Percentiles rank a stretch among this genome's conserved stretches.
These are phyloP conservation scores for Aureobasidium sp. DNA, from an alignment of 2,329 filamentous ascomycete genomes.

Conservation along the genomic window DNA sequence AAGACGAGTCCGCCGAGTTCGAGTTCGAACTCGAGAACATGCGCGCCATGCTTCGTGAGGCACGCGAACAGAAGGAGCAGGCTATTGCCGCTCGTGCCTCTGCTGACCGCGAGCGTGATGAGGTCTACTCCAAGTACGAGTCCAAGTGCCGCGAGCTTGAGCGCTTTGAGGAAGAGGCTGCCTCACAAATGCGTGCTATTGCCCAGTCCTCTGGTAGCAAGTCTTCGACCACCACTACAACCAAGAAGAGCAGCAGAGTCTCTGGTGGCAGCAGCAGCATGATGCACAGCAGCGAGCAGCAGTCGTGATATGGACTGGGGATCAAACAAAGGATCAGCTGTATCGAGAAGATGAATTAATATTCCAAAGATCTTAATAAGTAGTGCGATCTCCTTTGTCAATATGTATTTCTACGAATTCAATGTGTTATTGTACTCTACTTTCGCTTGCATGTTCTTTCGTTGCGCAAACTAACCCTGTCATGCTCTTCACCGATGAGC, in stretches of 20 bases:
- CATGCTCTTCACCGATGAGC: too few species aligned
- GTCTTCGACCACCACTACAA: constrained; percentile 1
- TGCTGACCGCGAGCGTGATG: constrained; percentile 25
- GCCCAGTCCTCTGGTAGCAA: not conserved
- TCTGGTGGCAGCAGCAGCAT: not conserved
- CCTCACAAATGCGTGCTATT: not conserved
- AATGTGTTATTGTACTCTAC: not conserved
- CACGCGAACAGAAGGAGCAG: constrained; percentile 27
- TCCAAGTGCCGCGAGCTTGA: constrained; percentile 26
- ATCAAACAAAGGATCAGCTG: not conserved
- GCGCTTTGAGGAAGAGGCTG: constrained; percentile 20
- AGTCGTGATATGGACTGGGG: not conserved
- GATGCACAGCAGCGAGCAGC: not conserved
- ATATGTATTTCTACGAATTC: not conserved
- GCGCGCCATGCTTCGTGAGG: constrained; percentile 23
- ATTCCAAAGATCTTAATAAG: not conserved
- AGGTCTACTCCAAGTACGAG: constrained; percentile 22
- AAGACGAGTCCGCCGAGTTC: constrained; percentile 22
- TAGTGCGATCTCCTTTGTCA: not conserved
- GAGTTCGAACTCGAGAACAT: constrained; percentile 28
- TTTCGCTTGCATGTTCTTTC: not conserved
- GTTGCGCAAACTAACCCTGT: too few species aligned
- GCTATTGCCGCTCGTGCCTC: constrained; percentile 25
- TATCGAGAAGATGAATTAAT: not conserved
- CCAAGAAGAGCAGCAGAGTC: constrained; percentile 10